These are phyloP conservation scores for Apiotrichum gracile DNA, from an alignment of 1,284 basidiomycete species.

Conservation along the genomic window DNA sequence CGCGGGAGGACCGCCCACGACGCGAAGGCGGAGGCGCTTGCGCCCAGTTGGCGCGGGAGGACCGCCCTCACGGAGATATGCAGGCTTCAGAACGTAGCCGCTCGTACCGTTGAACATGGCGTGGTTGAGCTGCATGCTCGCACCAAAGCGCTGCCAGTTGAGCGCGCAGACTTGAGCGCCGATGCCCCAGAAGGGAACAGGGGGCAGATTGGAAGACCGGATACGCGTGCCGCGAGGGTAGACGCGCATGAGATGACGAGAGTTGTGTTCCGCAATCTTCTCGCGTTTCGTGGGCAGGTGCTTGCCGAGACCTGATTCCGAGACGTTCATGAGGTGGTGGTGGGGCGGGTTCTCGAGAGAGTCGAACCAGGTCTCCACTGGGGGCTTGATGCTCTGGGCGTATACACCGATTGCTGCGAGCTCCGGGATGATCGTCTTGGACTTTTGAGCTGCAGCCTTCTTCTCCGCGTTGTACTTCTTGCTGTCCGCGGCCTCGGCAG, in stretches of 20 bases:
- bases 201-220: constrained; percentile 81
- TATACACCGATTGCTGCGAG: constrained; percentile 11
- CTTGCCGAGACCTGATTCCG: constrained; percentile 9
- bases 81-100: constrained; percentile 88
- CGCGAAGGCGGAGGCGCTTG: constrained; percentile 7
- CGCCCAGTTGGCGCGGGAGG: not conserved
- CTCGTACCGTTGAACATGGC: constrained; percentile 82
- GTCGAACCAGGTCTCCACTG: constrained; percentile 14
- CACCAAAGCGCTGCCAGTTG: constrained; percentile 96
- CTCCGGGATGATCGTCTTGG: constrained; percentile 10
- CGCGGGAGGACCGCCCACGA: not conserved
- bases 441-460: not conserved
- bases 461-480: constrained; percentile 2
- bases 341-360: constrained; percentile 6
- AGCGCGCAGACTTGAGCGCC: constrained; percentile 90
- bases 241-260: constrained; percentile 74
- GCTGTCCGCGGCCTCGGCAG: not conserved
- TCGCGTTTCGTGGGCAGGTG: constrained; percentile 1
- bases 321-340: constrained; percentile 18
- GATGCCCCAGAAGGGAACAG: constrained; percentile 82
- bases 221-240: constrained; percentile 84
- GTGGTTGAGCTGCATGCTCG: constrained; percentile 63
- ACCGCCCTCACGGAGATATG: constrained; percentile 20
- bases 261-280: constrained; percentile 65
- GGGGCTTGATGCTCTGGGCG: constrained; percentile 16